Evolutionary conservation across 495 filamentous ascomycete species (phyloP).

Genomic region (Daldinia bambusicola): DNA sequence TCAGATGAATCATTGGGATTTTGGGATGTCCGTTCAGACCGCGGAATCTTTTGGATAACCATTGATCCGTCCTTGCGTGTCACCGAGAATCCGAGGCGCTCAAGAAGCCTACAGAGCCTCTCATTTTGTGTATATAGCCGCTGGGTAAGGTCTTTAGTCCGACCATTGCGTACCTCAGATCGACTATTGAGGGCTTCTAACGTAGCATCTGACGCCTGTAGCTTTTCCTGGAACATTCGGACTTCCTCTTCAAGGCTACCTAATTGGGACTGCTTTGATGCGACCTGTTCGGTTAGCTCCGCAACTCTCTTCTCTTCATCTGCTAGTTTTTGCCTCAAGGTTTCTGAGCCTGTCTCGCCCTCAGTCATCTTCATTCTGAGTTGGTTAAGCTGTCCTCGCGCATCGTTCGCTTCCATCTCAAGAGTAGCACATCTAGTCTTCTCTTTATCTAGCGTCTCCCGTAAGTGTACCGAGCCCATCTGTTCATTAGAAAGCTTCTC

Average conservation of each 20-base stretch:
- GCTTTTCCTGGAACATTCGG: conserved; percentile 65
- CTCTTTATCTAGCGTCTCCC: conserved; percentile 65
- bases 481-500: conserved; percentile 63
- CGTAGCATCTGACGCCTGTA: conserved; percentile 62
- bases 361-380: conserved; percentile 76
- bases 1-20: conserved; percentile 68
- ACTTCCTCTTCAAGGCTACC: conserved; percentile 75
- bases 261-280: conserved; percentile 70
- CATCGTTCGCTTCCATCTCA: conserved; percentile 71
- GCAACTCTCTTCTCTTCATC: conserved; percentile 74
- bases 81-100: conserved; percentile 83
- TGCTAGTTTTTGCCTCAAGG: conserved; percentile 72
- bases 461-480: conserved; percentile 51
- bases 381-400: conserved; percentile 70
- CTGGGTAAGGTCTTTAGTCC: conserved; percentile 83
- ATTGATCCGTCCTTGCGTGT: conserved; percentile 78
- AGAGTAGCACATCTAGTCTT: conserved; percentile 67
- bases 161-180: conserved; percentile 70
- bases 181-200: conserved; percentile 60
- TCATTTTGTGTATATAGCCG: conserved; percentile 81
- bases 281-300: conserved; percentile 70
- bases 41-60: conserved; percentile 79
- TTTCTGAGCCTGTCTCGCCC: conserved; percentile 82
- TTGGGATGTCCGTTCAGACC: conserved; percentile 64
- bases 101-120: conserved; percentile 78